Base-by-base conservation (phyloP, 345 rosid species). In the Pistacia integerrima region DNA sequence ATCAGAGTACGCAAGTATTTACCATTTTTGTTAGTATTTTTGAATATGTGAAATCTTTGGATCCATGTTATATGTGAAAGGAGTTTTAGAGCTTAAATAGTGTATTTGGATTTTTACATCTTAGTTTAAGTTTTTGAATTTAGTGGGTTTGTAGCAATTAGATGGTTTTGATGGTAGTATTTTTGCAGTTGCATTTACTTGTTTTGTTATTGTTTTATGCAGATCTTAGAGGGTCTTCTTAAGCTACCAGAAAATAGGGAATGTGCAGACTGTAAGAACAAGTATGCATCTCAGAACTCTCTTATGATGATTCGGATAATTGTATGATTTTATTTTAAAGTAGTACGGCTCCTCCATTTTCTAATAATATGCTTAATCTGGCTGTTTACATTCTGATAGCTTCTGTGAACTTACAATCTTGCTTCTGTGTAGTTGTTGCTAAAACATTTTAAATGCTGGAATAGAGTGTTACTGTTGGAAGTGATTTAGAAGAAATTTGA, bases 211-310 rank as follows among this genome's bases (percentile, higher is more conserved):
- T 51, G 54, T 63, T 65, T 22, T 58, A 16, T 78, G 79, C 87
- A 89, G 90, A 84, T 89, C 33, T 78, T 89, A 61, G 92, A 89
- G 58, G 83, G 83, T 10, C 90, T 89, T 62, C 77, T 89, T 67
- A 87, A 84, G 76, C 82, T 89, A 57, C 89, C 87, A 14, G 90
- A 85, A 67, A 89, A 85, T 72, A 78, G 82, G 77, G 87, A 89
- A 74, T 89, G 92, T 56, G 92, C 92, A 11, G 92, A 89, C 46
- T 89, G 90, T 83, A 76, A 72, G 77, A 75, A 71, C 82, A 89
- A 78, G 92, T 89, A 82, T 52, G 79, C 68, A 55, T 67, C 69
- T 60, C n/a, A 16, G 46, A 51, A 35, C 55, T 17, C 65, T 72
- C 38, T 49, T 30, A 17, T 33, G 36, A 48, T 74, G 8, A 35